phyloP scores from a whole-genome alignment of 2,329 filamentous ascomycete species.

The Diaporthe citrichinensis region DNA sequence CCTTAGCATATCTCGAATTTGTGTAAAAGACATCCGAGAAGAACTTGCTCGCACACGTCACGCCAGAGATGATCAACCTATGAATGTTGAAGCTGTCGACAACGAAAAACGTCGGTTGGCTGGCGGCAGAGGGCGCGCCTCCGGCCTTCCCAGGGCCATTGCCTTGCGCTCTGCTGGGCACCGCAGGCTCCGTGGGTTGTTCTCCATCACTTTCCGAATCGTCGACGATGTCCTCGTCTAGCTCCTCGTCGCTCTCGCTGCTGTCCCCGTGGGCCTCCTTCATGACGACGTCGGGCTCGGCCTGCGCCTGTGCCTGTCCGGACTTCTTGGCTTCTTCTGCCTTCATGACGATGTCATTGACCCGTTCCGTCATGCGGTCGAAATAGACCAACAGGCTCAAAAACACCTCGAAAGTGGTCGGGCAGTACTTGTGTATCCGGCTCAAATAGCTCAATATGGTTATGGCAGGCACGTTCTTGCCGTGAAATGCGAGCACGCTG shows the following conservation, averaged over 20 bases:
- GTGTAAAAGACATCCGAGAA: conserved; percentile 99
- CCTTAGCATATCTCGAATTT: conserved; percentile 99
- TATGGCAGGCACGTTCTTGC: conserved; percentile 97
- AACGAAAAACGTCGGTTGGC: conserved; percentile 79
- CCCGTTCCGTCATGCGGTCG: conserved; percentile 97
- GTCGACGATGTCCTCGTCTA: conserved; percentile 66
- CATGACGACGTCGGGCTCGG: conserved; percentile 53
- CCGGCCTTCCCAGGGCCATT: conserved; percentile 40
- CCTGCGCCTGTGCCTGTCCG: conserved; percentile 44
- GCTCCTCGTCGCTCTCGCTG: conserved; percentile 57
- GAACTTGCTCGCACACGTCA: conserved; percentile 99
- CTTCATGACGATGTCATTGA: conserved; percentile 85
- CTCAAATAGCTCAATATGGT: conserved; percentile 96
- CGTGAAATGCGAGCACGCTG: conserved; percentile 92
- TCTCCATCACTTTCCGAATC: conserved; percentile 56
- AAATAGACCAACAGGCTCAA: conserved; percentile 96
- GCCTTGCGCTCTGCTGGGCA: conserved; percentile 44
- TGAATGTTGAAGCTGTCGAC: conserved; percentile 99
- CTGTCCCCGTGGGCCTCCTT: conserved; percentile 50
- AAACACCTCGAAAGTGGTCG: conserved; percentile 98
- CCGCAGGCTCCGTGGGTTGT: conserved; percentile 41
- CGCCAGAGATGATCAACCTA: conserved; percentile 93
- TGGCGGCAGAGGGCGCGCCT: conserved; percentile 45
- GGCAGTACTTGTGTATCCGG: conserved; percentile 98
- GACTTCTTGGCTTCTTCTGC: conserved; percentile 68